A percentile compares a stretch with the other conserved stretches of the same genome.
Conservation (phyloP, 768 basidiomycete species). For the Suillus cothurnatus region DNA sequence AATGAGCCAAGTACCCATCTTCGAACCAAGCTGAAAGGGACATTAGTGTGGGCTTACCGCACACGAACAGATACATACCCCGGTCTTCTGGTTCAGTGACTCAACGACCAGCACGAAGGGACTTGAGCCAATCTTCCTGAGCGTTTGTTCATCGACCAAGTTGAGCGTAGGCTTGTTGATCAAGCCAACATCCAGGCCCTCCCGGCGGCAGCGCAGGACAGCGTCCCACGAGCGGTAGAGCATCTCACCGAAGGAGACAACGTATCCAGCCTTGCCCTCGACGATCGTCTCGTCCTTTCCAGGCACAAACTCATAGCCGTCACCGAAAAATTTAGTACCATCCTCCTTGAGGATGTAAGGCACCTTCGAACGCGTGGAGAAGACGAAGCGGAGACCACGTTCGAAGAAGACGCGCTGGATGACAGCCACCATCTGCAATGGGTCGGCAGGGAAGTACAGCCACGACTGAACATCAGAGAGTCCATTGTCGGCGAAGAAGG, state of each 20-base stretch:
- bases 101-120: slow-evolving; percentile 86
- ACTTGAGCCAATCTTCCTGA: slow-evolving; percentile 70
- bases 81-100: slow-evolving; percentile 88
- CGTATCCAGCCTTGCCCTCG: slow-evolving; percentile 79
- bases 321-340: slow-evolving; percentile 66
- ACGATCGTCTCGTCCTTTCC: slow-evolving; percentile 84
- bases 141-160: slow-evolving; percentile 77
- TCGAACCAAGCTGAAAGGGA: slow-evolving; percentile 63
- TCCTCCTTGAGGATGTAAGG: slow-evolving; percentile 84
- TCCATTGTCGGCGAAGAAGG: slow-evolving; percentile 87
- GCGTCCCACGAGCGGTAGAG: slow-evolving; percentile 84
- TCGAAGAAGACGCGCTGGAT: slow-evolving; percentile 82
- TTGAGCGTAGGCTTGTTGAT: slow-evolving; percentile 88
- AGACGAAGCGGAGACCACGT: slow-evolving; percentile 80
- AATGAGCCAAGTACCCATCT: slow-evolving; percentile 84
- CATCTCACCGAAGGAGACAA: slow-evolving; percentile 88
- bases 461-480: slow-evolving; percentile 76
- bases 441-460: slow-evolving; percentile 89
- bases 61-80: slow-evolving; percentile 38
- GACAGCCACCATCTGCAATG: slow-evolving; percentile 77
- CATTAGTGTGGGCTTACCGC: background rate
- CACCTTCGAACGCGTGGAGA: slow-evolving; percentile 89
- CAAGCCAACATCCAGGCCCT: slow-evolving; percentile 79
- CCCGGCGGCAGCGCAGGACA: slow-evolving; percentile 68
- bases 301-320: slow-evolving; percentile 75